Evolutionary conservation across 177 flowering plant species (phyloP), one percentile per base, ranked within the genome.

Genomic region (Vitis hybrid): DNA sequence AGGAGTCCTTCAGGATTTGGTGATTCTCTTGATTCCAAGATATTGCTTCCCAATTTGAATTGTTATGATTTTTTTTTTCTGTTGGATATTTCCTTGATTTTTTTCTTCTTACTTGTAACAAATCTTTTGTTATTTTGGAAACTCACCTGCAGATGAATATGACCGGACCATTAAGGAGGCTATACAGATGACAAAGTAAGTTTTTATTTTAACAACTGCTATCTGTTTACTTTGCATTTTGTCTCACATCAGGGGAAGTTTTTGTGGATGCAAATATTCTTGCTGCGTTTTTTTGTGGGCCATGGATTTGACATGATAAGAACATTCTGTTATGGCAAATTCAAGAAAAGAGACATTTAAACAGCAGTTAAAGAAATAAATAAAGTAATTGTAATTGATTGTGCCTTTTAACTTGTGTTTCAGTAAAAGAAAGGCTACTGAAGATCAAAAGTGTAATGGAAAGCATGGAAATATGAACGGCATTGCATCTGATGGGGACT

Each of bases 91-190:
- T 26, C 18, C 10, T 63, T n/a, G 34, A 16, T 52, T 53, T 5
- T 22, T 34, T 50, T 2, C 7, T 71, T 50, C 3, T 29, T 53
- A 13, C n/a, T 11, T 51, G 1, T 60, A 10, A 63, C 3, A 9
- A 70, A 15, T 12, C 2, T 19, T 51, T 50, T 14, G 16, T 51
- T 58, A 12, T 54, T 31, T 64, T 54, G 16, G 22, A 15, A 20
- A 61, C 15, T 66, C 7, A 18, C 65, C 56, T 73, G 79, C 91
- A 89, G 93, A 82, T 71, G 87, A 83, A 3, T 89, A 82, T 73
- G 93, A 87, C 63, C 78, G 73, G 31, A 76, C 79, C 14, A 89
- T 89, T 61, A 65, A 75, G 50, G 91, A 89, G 53, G 93, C 93
- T 63, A 64, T 87, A 70, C 56, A 78, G 66, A 9, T 72, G 39